phyloP scores from a whole-genome alignment of 352 stramenopile genomes.

The Peronospora farinosa region DNA sequence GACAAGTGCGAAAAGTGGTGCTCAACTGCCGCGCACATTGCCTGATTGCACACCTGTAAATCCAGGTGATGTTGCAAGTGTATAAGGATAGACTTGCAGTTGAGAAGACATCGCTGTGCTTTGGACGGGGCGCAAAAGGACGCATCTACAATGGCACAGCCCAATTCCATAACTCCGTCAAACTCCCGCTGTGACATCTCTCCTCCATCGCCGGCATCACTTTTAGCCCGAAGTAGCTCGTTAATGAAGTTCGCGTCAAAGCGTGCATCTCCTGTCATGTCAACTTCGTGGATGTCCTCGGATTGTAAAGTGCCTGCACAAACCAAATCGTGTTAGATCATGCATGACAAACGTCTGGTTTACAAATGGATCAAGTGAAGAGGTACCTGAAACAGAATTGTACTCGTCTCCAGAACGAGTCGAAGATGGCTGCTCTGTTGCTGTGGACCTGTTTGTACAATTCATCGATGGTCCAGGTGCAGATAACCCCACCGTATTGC shows the following conservation, averaged over 20 bases:
- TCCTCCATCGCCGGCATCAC: constrained; percentile 6
- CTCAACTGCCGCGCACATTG: constrained; percentile 49
- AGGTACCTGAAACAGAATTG: constrained; percentile 11
- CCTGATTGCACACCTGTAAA: constrained; percentile 43
- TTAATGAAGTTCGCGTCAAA: constrained; percentile 32
- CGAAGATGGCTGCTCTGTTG: constrained; percentile 2
- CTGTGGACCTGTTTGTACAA: constrained; percentile 1
- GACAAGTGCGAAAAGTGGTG: constrained; percentile 56
- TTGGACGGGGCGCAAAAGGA: constrained; percentile 51
- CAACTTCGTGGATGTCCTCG: constrained; percentile 8
- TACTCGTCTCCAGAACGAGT: constrained; percentile 3
- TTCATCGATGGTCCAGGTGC: neutral
- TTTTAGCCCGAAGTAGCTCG: constrained; percentile 25
- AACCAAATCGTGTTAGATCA: constrained; percentile 8
- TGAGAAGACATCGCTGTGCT: constrained; percentile 41
- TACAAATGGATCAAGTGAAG: neutral
- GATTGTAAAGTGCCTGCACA: constrained; percentile 1
- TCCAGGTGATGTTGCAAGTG: constrained; percentile 60
- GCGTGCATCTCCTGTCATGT: constrained; percentile 14
- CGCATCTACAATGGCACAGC: constrained; percentile 53
- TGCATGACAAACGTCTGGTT: neutral
- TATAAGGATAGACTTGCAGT: constrained; percentile 48
- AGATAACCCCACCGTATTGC: neutral
- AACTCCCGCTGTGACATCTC: constrained; percentile 29
- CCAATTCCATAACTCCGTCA: constrained; percentile 36